Evolutionary conservation across 208 protist genomes (phyloP), one percentile per base, ranked within the genome.

Genomic region (Trypanosoma conorhini): DNA sequence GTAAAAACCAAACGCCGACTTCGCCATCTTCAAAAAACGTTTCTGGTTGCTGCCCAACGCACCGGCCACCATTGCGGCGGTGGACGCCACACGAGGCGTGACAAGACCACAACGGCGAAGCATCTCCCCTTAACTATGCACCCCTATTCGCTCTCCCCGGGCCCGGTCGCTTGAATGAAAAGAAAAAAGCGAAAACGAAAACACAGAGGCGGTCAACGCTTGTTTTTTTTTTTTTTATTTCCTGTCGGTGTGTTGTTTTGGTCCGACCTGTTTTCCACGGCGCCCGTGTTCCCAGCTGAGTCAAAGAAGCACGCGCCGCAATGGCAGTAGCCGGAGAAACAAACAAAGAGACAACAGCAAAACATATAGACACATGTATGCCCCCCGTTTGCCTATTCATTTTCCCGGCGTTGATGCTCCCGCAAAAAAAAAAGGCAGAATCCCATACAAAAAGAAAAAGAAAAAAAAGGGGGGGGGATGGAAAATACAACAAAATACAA

Each of bases 1-100:
- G 63, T 96, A 95, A 51, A 92, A 95, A n/a, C 91, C 91, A 73
- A 96, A 96, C 7, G 84, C 67, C 12, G 91, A 95, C 62, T 94
- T 94, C n/a, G 88, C 91, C 61, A 96, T 91, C 48, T 94, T 94
- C 26, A 96, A 65, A 70, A 92, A 90, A 50, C 91, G 91, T 31
- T 86, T 89, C 54, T 92, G 85, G 9, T n/a, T 60, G 44, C 54
- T 70, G 46, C 35, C 10, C 51, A 74, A 31, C 8, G 22, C 31
- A 44, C 24, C 51, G 40, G 42, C 33, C 7, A 76, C 48, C 51
- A 54, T 66, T 52, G 48, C 54, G 15, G 62, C 19, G 35, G 30
- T 69, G 13, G 24, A 9, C 33, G 54, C 38, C 5, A 67, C 13
- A 52, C 3, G 24, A 54, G 17, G 57, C 33, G 33, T 54, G 35